phyloP scores from a whole-genome alignment of 2,329 filamentous ascomycete genomes.

The Cladosporium halotolerans region DNA sequence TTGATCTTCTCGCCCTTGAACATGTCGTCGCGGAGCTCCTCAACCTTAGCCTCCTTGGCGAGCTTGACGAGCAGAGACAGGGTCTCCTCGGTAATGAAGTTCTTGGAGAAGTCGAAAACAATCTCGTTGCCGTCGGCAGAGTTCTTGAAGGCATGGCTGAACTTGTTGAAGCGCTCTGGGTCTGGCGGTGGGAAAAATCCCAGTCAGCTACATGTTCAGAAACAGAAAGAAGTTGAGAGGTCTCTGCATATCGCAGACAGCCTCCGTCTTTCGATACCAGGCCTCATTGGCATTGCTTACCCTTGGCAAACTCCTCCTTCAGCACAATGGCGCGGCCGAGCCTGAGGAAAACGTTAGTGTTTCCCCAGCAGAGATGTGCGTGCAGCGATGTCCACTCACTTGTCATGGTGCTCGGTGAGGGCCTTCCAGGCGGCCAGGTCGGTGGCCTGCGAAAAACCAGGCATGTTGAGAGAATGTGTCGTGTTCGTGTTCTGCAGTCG shows the following conservation, averaged over 20 bases:
- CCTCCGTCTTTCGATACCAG: not conserved
- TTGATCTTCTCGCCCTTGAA: constrained; percentile 98
- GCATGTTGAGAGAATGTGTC: constrained; percentile 33
- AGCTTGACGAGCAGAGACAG: constrained; percentile 80
- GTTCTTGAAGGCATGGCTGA: constrained; percentile 78
- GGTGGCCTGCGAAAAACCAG: constrained; percentile 72
- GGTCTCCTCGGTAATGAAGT: constrained; percentile 92
- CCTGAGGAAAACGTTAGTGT: not conserved
- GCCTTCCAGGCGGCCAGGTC: constrained; percentile 81
- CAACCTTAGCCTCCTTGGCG: constrained; percentile 81
- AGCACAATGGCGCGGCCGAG: constrained; percentile 86
- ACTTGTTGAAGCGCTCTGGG: constrained; percentile 80
- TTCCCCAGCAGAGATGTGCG: not conserved
- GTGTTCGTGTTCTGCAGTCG: constrained; percentile 21
- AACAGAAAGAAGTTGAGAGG: too few relatives aligned
- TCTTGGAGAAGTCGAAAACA: constrained; percentile 98
- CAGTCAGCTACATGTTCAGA: too few relatives aligned
- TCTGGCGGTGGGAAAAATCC: constrained; percentile 42
- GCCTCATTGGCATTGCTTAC: not conserved
- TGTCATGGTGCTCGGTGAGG: constrained; percentile 84
- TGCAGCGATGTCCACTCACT: constrained; percentile 20
- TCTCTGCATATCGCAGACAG: too few relatives aligned
- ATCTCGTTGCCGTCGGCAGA: constrained; percentile 74
- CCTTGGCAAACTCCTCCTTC: constrained; percentile 81
- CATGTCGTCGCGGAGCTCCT: constrained; percentile 94